Evolutionary conservation across 2,329 filamentous ascomycete genomes (phyloP).

Genomic region (Epichloe typhina): DNA sequence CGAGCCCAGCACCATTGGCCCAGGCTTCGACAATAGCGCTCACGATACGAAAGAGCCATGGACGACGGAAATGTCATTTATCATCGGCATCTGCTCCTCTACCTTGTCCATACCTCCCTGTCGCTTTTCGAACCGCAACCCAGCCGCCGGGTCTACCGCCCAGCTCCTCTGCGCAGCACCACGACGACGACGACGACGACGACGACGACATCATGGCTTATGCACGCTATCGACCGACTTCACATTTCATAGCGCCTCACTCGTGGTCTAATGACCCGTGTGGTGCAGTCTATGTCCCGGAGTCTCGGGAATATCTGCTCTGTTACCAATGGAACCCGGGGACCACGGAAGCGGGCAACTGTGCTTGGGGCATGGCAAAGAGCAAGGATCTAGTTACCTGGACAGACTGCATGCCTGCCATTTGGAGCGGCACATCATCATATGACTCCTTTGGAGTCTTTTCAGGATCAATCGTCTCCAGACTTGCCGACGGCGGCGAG

Average conservation of each 20-base stretch:
- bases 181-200: too few relatives aligned
- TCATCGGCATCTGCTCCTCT: too few relatives aligned
- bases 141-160: too few relatives aligned
- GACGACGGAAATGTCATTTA: too few relatives aligned
- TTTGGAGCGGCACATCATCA: constrained; percentile 15
- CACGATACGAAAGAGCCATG: neutral
- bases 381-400: constrained; percentile 28
- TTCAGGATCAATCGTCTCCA: constrained; percentile 29
- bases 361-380: constrained; percentile 19
- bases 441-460: constrained; percentile 31
- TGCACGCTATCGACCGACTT: constrained; percentile 7
- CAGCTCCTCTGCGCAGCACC: too few relatives aligned
- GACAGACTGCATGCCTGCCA: constrained; percentile 8
- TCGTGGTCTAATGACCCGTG: constrained; percentile 28
- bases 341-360: constrained; percentile 13
- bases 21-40: neutral
- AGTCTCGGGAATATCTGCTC: constrained; percentile 27
- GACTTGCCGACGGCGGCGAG: constrained; percentile 24
- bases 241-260: constrained; percentile 24
- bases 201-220: constrained; percentile 2
- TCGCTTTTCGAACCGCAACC: too few relatives aligned
- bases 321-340: constrained; percentile 22
- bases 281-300: constrained; percentile 28
- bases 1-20: neutral
- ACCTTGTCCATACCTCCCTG: too few relatives aligned